phyloP scores from a whole-genome alignment of 2,329 filamentous ascomycete genomes.

The Botryotinia globosa region DNA sequence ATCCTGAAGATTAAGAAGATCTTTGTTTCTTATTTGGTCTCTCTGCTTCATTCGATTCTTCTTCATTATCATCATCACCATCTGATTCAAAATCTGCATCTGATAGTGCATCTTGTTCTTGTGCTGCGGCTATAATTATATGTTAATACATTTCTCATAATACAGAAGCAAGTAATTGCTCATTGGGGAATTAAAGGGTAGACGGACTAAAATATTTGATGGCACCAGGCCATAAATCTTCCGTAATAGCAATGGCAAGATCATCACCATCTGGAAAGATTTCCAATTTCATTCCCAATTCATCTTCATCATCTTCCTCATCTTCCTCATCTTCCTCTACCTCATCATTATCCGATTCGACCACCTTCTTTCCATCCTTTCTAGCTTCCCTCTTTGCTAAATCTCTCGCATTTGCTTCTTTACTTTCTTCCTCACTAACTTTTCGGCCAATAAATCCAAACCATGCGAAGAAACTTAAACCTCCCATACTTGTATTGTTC shows the following conservation, averaged over 20 bases:
- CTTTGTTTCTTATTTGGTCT: conserved; percentile 10
- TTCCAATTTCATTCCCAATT: conserved; percentile 68
- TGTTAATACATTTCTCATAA: conserved; percentile 35
- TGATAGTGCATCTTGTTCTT: conserved; percentile 63
- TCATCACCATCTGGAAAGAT: conserved; percentile 87
- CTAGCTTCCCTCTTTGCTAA: conserved; percentile 46
- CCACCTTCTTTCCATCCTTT: conserved; percentile 40
- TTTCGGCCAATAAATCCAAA: conserved; percentile 75
- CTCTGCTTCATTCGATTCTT: neutral
- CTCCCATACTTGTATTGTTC: conserved; percentile 58
- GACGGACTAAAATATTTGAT: conserved; percentile 85
- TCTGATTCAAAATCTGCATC: conserved; percentile 71
- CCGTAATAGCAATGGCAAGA: conserved; percentile 73
- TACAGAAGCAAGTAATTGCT: neutral
- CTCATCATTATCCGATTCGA: conserved; percentile 41
- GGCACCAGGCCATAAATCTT: conserved; percentile 86
- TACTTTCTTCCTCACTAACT: conserved; percentile 70
- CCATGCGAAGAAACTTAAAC: conserved; percentile 81
- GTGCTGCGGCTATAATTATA: conserved; percentile 59
- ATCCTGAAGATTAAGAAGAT: neutral
- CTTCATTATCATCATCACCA: conserved; percentile 49
- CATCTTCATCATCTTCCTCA: conserved; percentile 52
- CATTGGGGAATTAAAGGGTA: neutral
- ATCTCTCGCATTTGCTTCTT: conserved; percentile 58
- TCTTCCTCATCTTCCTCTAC: conserved; percentile 49